Evolutionary conservation across 768 basidiomycete genomes (phyloP).

Genomic region (Collybia sp.): DNA sequence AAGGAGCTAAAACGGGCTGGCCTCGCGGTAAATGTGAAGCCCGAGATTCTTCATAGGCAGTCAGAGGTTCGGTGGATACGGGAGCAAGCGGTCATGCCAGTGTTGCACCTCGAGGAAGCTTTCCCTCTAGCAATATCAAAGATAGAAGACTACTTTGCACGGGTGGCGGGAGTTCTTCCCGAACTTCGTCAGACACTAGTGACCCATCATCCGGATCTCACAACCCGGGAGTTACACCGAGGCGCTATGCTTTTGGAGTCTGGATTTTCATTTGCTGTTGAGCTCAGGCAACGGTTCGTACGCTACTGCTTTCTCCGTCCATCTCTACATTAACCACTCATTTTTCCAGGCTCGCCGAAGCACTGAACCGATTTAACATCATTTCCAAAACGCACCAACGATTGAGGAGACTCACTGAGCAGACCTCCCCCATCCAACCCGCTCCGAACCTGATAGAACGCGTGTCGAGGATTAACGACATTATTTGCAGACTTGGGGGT

Average conservation of each 20-base stretch:
- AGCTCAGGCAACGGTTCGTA: conserved; percentile 61
- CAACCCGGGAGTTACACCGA: conserved; percentile 83
- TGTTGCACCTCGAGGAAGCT: conserved; percentile 5
- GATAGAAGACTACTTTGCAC: conserved; percentile 59
- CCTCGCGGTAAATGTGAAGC: conserved; percentile 64
- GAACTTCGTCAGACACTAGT: conserved; percentile 56
- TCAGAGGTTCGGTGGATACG: conserved; percentile 56
- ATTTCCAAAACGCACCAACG: neutral
- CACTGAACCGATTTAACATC: neutral
- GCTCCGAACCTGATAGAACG: conserved; percentile 7
- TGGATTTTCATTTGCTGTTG: conserved; percentile 62
- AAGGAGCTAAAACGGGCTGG: conserved; percentile 85
- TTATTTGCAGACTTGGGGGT: conserved; percentile 25
- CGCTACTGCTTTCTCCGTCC: neutral
- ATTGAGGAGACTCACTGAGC: too few relatives aligned
- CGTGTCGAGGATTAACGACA: conserved; percentile 16
- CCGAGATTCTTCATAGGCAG: conserved; percentile 59
- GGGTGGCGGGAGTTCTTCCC: conserved; percentile 62
- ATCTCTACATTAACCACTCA: conserved; percentile 4
- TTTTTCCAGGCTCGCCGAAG: conserved; percentile 22
- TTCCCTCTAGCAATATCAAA: conserved; percentile 26
- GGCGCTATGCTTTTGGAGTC: conserved; percentile 78
- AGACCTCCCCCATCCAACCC: neutral
- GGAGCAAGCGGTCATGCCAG: conserved; percentile 47
- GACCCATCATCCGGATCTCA: conserved; percentile 75